phyloP scores from a whole-genome alignment of 371 early-diverging fungal genomes.

The Blastocladiella emersonii region DNA sequence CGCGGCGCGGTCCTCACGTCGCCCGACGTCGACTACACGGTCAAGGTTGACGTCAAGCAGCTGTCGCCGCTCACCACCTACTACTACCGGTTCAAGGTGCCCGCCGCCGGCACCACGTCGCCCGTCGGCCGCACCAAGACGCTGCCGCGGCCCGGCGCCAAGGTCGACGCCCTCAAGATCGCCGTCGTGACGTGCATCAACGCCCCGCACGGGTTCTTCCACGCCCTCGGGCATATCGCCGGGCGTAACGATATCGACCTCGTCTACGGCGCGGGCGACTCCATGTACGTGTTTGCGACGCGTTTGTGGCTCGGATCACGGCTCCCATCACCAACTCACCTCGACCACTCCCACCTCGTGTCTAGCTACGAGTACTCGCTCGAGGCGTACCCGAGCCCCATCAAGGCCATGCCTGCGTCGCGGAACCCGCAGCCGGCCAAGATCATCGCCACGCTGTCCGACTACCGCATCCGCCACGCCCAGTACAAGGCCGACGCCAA shows the following conservation, averaged over 20 bases:
- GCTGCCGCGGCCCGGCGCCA: not conserved
- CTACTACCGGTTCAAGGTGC: not conserved
- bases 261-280: not conserved
- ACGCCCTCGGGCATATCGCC: not conserved
- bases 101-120: not conserved
- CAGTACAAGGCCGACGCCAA: conserved; percentile 1
- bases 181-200: conserved; percentile 1
- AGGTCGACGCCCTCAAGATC: not conserved
- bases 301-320: too few species aligned
- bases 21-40: not conserved
- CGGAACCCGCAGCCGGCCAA: not conserved
- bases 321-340: too few species aligned
- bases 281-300: too few species aligned
- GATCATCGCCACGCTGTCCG: not conserved
- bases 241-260: not conserved
- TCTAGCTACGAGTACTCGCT: not conserved
- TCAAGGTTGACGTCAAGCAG: conserved; percentile 1
- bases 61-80: not conserved
- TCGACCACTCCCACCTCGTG: too few species aligned
- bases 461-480: not conserved
- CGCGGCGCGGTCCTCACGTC: not conserved
- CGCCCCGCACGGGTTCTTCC: not conserved
- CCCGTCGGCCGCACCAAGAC: not conserved
- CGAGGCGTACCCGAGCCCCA: not conserved
- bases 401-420: not conserved